Evolutionary conservation across 345 rosid species (phyloP).

Genomic region (Crucihimalaya himalaica): DNA sequence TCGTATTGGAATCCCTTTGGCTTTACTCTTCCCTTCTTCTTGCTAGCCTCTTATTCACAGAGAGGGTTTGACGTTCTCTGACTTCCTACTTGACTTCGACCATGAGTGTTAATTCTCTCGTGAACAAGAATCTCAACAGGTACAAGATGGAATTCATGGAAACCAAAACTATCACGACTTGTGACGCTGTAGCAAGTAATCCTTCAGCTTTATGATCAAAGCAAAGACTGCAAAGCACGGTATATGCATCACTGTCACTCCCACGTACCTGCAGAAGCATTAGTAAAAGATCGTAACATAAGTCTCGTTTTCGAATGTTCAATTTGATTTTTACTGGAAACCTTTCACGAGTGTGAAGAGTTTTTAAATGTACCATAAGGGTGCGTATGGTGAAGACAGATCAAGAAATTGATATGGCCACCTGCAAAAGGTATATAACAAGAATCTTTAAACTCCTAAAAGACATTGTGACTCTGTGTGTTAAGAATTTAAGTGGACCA

Average conservation of each 20-base stretch:
- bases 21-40: constrained; percentile 6
- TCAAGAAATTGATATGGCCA: constrained; percentile 96
- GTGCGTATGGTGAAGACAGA: constrained; percentile 60
- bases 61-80: constrained; percentile 11
- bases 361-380: constrained; percentile 33
- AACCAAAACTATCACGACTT: constrained; percentile 12
- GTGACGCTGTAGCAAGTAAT: constrained; percentile 45
- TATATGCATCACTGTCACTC: constrained; percentile 64
- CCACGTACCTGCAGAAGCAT: constrained; percentile 65
- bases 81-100: background rate
- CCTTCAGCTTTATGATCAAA: constrained; percentile 61
- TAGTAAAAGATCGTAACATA: background rate
- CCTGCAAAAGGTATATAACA: constrained; percentile 47
- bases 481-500: background rate
- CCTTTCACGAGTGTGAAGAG: background rate
- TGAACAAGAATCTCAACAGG: background rate
- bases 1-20: too few relatives aligned
- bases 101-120: too few relatives aligned
- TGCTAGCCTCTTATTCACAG: background rate
- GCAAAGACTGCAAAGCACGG: constrained; percentile 74
- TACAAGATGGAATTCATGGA: background rate
- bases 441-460: background rate
- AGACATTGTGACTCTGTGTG: background rate
- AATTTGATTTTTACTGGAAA: background rate
- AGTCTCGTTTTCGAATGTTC: background rate